phyloP scores from a whole-genome alignment of 129 eudicot genomes.

The Lactuca saligna region DNA sequence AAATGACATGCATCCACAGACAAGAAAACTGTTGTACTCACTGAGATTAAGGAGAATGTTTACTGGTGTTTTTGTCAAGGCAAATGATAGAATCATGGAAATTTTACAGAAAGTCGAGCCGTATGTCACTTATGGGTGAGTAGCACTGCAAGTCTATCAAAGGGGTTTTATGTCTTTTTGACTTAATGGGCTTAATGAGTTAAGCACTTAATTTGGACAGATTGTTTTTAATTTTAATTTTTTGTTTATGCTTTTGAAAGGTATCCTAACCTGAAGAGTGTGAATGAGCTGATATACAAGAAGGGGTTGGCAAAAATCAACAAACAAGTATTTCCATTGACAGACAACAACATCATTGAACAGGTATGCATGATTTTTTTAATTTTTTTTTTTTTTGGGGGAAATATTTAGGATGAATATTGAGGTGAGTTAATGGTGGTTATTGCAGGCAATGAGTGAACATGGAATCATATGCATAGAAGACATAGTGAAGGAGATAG shows the following conservation, averaged over 20 bases:
- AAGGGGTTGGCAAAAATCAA: slow-evolving; percentile 63
- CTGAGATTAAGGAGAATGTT: slow-evolving; percentile 61
- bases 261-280: slow-evolving; percentile 77
- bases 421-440: background rate
- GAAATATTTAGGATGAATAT: background rate
- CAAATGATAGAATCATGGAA: slow-evolving; percentile 53
- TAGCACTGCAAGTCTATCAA: background rate
- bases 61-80: slow-evolving; percentile 81
- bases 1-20: slow-evolving; percentile 73
- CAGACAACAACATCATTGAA: slow-evolving; percentile 76
- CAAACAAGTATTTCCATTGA: slow-evolving; percentile 64
- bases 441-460: slow-evolving; percentile 60
- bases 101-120: slow-evolving; percentile 81
- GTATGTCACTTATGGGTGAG: slow-evolving; percentile 83
- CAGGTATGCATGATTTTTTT: slow-evolving; percentile 48
- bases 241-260: slow-evolving; percentile 28
- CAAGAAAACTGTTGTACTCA: slow-evolving; percentile 69
- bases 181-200: no score
- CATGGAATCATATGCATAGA: slow-evolving; percentile 68
- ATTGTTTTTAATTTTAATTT: background rate
- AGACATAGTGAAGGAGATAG: slow-evolving; percentile 74
- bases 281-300: slow-evolving; percentile 80
- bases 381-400: background rate
- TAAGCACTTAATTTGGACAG: no score
- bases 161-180: no score